phyloP scores from a whole-genome alignment of 768 basidiomycete genomes.

The Psilocybe subaeruginosa region DNA sequence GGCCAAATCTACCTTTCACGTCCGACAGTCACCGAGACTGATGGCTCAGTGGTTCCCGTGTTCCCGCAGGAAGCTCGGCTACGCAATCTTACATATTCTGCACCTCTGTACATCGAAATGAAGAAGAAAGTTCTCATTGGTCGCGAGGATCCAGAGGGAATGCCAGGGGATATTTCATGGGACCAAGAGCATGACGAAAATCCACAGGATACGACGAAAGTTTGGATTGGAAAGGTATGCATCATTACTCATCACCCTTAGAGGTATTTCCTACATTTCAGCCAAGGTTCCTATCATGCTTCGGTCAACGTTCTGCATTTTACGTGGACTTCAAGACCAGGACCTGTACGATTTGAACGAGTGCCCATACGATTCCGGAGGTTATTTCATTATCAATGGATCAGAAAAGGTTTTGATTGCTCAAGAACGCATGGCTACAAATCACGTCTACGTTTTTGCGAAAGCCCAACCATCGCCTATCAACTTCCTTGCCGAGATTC shows the following conservation, averaged over 20 bases:
- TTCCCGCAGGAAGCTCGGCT: conserved; percentile 97
- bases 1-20: conserved; percentile 97
- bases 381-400: conserved; percentile 99
- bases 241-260: conserved; percentile 1
- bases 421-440: conserved; percentile 99
- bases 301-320: conserved; percentile 92
- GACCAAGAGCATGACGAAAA: conserved; percentile 70
- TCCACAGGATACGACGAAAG: conserved; percentile 73
- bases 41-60: conserved; percentile 90
- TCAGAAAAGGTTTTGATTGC: conserved; percentile 99
- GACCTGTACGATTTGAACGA: conserved; percentile 93
- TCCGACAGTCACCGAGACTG: conserved; percentile 93
- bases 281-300: conserved; percentile 96
- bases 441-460: conserved; percentile 98
- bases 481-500: conserved; percentile 95
- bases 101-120: conserved; percentile 96
- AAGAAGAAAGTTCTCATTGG: conserved; percentile 82
- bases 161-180: conserved; percentile 81
- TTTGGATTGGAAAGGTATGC: conserved; percentile 92
- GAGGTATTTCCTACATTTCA: conserved; percentile 10
- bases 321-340: conserved; percentile 75
- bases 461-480: conserved; percentile 97
- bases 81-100: conserved; percentile 94
- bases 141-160: conserved; percentile 78
- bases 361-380: conserved; percentile 98